These are phyloP conservation scores for Hypericum androsaemum DNA, from an alignment of 345 rosid species.

Conservation along the genomic window DNA sequence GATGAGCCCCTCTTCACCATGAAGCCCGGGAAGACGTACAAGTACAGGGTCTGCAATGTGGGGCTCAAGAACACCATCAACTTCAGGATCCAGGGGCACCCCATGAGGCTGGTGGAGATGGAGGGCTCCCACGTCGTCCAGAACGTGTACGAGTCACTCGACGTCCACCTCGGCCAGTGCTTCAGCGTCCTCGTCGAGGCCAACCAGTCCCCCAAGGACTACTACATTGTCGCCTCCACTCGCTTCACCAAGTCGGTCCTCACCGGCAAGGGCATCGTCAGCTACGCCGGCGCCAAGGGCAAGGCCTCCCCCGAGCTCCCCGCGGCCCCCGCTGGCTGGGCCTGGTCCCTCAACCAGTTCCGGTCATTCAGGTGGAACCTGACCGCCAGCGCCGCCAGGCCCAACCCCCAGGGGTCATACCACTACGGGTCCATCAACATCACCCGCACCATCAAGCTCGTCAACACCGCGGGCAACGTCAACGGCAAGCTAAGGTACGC, in stretches of 20 bases:
- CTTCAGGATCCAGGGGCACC: slow-evolving; percentile 3
- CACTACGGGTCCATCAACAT: neutral
- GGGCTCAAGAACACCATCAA: neutral
- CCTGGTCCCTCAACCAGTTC: slow-evolving; percentile 2
- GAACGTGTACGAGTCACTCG: neutral
- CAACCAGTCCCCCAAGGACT: neutral
- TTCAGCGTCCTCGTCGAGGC: neutral
- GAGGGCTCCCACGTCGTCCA: neutral
- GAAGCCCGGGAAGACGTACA: slow-evolving; percentile 3
- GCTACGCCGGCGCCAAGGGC: neutral
- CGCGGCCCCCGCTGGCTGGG: neutral
- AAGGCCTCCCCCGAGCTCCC: neutral
- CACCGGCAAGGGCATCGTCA: neutral
- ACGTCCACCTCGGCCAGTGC: slow-evolving; percentile 1
- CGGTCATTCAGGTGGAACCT: slow-evolving; percentile 5
- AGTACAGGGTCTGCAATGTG: neutral
- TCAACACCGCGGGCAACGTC: neutral
- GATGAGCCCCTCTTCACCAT: neutral
- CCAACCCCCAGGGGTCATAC: slow-evolving; percentile 3
- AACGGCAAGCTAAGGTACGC: slow-evolving; percentile 1
- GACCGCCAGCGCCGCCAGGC: slow-evolving; percentile 1
- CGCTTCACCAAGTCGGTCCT: neutral
- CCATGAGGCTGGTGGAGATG: slow-evolving; percentile 2
- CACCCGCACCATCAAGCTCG: slow-evolving; percentile 2
- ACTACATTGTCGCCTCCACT: neutral